A percentile compares a stretch with the other conserved stretches of the same genome.
Conservation (phyloP, 768 basidiomycete genomes). For the Naganishia onofrii region DNA sequence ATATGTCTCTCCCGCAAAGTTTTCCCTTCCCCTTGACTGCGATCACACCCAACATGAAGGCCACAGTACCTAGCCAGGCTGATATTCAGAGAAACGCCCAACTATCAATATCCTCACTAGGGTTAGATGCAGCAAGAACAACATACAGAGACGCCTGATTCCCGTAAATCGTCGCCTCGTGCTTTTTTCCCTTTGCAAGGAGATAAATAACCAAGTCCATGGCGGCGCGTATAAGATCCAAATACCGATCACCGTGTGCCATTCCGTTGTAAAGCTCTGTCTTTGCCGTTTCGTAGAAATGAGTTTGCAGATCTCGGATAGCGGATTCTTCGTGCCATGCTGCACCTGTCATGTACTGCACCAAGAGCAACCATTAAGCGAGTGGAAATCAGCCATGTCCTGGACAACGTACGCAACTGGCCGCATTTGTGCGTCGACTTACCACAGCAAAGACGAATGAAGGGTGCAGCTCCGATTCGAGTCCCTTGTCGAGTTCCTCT, state of each 20-base stretch:
- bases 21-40: not conserved
- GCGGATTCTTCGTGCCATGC: slow-evolving; percentile 14
- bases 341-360: slow-evolving; percentile 4
- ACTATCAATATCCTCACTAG: too few relatives aligned
- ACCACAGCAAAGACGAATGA: slow-evolving; percentile 12
- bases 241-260: not conserved
- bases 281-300: slow-evolving; percentile 15
- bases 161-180: slow-evolving; percentile 2
- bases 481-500: not conserved
- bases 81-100: not conserved
- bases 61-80: slow-evolving; percentile 10
- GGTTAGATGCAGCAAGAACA: not conserved
- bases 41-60: not conserved
- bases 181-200: slow-evolving; percentile 2
- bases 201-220: slow-evolving; percentile 23
- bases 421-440: not conserved
- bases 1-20: not conserved
- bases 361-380: not conserved
- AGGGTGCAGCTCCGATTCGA: slow-evolving; percentile 13
- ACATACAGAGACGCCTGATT: slow-evolving; percentile 13
- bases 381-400: too few relatives aligned
- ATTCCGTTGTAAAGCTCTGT: slow-evolving; percentile 15
- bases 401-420: too few relatives aligned
- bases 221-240: slow-evolving; percentile 4
- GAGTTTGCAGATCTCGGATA: slow-evolving; percentile 14